Base-by-base conservation (phyloP, 192 early-diverging fungal genomes). In the Gigaspora rosea region DNA sequence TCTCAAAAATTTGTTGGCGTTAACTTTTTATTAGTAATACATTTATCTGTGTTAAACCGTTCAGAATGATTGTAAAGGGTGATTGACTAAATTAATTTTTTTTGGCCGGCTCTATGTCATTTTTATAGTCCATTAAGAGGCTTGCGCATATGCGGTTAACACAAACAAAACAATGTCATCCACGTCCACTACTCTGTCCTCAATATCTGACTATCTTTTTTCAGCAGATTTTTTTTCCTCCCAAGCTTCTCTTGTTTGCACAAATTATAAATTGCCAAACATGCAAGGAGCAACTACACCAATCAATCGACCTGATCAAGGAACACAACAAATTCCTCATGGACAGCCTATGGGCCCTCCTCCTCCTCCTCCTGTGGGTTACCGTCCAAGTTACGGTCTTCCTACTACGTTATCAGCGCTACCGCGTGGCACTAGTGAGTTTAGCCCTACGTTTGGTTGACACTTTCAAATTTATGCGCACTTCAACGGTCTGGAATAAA, bases 171-270 rank as follows among this genome's bases (percentile, higher is more conserved):
- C 52, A 56, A 56, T 56, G 52, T 56, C 12, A 18, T n/a, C 52
- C 12, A 13, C 18, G 52, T 56, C 52, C 52, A 18, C 52, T 41
- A 41, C 41, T 41, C 41, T 41, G 41, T 41, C 41, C 41, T 41
- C 41, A 41, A 41, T 41, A 56, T 56, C 52, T n/a, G 52, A 56
- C 52, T 56, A 56, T 56, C 52, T 56, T 56, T 56, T 56, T 56
- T 56, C 12, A 56, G 10, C 18, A n/a, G 13, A 56, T 56, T 56
- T 56, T 56, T 56, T 56, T 15, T 15, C 18, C 18, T 18, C 18
- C 12, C 11, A 13, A n/a, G 18, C 52, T 56, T 56, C 8, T 56
- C 18, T n/a, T 56, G 52, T 56, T 56, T 18, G 52, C 12, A 18
- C 18, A 13, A 56, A 13, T 56, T 56, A 56, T 56, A 56, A n/a